Evolutionary conservation across 768 basidiomycete genomes (phyloP).

Genomic region (Hygrophorus pudorinus): DNA sequence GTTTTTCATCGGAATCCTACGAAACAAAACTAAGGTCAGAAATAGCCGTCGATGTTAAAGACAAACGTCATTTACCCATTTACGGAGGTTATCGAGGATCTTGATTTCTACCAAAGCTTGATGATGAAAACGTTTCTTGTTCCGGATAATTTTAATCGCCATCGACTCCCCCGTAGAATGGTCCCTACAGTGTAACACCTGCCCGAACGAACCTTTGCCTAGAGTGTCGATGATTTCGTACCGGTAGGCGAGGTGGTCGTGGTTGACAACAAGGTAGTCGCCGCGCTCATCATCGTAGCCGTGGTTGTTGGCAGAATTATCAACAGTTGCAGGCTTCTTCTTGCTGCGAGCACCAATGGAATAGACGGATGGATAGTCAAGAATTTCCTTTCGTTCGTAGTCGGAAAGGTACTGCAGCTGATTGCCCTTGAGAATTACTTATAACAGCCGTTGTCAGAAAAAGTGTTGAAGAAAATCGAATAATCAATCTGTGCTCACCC

Average conservation of each 20-base stretch:
- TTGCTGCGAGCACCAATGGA: slow-evolving; percentile 69
- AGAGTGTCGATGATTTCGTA: slow-evolving; percentile 90
- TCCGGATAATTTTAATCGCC: slow-evolving; percentile 97
- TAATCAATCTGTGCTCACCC: slow-evolving; percentile 36
- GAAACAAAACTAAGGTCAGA: slow-evolving; percentile 7
- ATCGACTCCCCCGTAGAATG: slow-evolving; percentile 94
- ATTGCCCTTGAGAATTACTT: slow-evolving; percentile 51
- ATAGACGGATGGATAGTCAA: slow-evolving; percentile 79
- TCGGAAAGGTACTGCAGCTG: slow-evolving; percentile 70
- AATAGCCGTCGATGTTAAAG: not conserved
- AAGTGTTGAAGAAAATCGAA: not conserved
- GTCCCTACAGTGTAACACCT: slow-evolving; percentile 92
- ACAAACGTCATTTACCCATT: slow-evolving; percentile 69
- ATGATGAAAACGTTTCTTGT: slow-evolving; percentile 98
- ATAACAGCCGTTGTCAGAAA: slow-evolving; percentile 8
- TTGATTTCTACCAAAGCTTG: slow-evolving; percentile 99
- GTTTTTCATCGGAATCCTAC: slow-evolving; percentile 93
- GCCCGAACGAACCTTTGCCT: slow-evolving; percentile 97
- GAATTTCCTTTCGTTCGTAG: slow-evolving; percentile 85
- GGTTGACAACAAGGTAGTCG: slow-evolving; percentile 84
- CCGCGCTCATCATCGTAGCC: slow-evolving; percentile 98
- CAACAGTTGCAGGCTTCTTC: slow-evolving; percentile 73
- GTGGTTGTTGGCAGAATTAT: slow-evolving; percentile 74
- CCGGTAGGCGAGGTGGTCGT: slow-evolving; percentile 94
- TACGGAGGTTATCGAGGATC: slow-evolving; percentile 89